A percentile compares a stretch with the other conserved stretches of the same genome.
phyloP scores from a whole-genome alignment of 2,329 filamentous ascomycete species.

The Penicillium sp. region DNA sequence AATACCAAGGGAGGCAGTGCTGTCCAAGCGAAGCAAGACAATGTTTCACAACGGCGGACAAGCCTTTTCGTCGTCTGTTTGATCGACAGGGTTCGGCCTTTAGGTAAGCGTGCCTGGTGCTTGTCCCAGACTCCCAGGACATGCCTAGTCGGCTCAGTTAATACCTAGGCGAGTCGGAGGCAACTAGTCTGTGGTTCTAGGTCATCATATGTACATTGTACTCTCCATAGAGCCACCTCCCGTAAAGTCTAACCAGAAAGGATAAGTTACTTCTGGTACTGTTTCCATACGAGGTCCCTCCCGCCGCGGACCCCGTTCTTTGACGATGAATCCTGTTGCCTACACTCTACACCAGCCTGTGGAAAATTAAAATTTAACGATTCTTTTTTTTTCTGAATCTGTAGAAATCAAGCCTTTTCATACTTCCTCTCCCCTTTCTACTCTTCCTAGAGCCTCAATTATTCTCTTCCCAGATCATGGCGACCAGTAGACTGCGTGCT shows the following conservation, averaged over 20 bases:
- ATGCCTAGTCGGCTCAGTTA: background rate
- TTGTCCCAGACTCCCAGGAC: background rate
- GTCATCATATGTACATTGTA: background rate
- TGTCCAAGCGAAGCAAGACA: slow-evolving; percentile 18
- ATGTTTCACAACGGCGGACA: slow-evolving; percentile 25
- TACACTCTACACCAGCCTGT: slow-evolving; percentile 2
- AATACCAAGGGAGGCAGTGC: slow-evolving; percentile 19
- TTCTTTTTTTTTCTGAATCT: background rate
- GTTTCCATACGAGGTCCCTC: background rate
- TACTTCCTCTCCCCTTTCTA: background rate
- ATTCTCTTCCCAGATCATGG: slow-evolving; percentile 12
- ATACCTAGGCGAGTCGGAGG: background rate
- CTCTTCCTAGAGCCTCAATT: slow-evolving; percentile 1
- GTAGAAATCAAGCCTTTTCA: background rate
- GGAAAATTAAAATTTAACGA: background rate
- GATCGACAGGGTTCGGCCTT: slow-evolving; percentile 28
- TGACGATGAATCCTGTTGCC: slow-evolving; percentile 28
- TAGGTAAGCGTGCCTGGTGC: slow-evolving; percentile 13
- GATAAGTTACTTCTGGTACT: background rate
- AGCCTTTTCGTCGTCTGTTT: slow-evolving; percentile 22
- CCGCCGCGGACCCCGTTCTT: background rate
- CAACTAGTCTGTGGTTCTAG: background rate
- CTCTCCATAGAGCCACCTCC: background rate
- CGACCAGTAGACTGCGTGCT: background rate
- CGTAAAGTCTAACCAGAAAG: background rate